Percentiles rank a stretch among this genome's conserved stretches.
Evolutionary conservation across 2,329 filamentous ascomycete genomes (phyloP).

Genomic region (Penicillium sp.): DNA sequence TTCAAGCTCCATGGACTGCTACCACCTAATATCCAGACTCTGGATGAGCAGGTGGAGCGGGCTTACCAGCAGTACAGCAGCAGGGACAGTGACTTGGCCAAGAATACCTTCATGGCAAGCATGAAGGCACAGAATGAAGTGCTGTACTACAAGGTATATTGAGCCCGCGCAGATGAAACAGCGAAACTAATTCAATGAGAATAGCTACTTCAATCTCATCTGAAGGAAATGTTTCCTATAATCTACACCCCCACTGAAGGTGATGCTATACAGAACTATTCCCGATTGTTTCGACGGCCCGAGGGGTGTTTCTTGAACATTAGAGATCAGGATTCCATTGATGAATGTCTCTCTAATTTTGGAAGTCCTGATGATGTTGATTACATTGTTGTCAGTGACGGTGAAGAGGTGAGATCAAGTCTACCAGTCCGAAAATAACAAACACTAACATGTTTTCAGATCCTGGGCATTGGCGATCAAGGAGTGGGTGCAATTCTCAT

Average conservation of each 20-base stretch:
- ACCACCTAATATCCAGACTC: constrained; percentile 64
- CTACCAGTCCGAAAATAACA: not conserved
- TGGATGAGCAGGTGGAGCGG: constrained; percentile 69
- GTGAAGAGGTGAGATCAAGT: constrained; percentile 42
- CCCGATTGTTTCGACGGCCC: constrained; percentile 67
- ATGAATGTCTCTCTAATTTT: constrained; percentile 63
- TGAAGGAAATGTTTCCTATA: constrained; percentile 84
- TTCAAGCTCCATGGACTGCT: constrained; percentile 71
- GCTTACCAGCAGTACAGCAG: constrained; percentile 75
- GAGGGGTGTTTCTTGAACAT: constrained; percentile 80
- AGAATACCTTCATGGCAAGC: constrained; percentile 83
- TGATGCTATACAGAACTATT: constrained; percentile 81
- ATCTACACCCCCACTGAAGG: constrained; percentile 89
- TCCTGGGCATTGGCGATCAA: constrained; percentile 84
- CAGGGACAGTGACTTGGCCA: constrained; percentile 61
- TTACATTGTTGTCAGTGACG: constrained; percentile 80
- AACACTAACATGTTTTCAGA: constrained; percentile 44
- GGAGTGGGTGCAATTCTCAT: constrained; percentile 81
- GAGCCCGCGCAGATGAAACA: not conserved
- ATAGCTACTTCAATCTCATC: constrained; percentile 67
- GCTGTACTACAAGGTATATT: constrained; percentile 64
- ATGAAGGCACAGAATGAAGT: constrained; percentile 83
- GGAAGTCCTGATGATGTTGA: constrained; percentile 70
- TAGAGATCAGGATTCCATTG: constrained; percentile 59
- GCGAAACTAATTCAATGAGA: not conserved